Percentiles rank a stretch among this genome's conserved stretches.
phyloP scores from a whole-genome alignment of 805 yeast genomes.

The Metschnikowia lachancei region DNA sequence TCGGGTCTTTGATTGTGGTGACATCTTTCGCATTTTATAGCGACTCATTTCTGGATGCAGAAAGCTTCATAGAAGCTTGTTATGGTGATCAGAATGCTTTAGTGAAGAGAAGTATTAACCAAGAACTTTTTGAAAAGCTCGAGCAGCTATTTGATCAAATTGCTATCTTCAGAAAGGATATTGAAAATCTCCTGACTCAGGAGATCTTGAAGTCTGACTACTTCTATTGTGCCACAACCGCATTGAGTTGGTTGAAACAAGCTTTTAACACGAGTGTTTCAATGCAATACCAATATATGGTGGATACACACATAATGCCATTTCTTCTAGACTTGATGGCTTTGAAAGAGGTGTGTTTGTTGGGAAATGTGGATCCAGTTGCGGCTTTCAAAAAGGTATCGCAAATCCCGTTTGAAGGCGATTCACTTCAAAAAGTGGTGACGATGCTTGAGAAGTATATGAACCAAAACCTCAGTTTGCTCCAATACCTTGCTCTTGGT shows the following conservation, averaged over 20 bases:
- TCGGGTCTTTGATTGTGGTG: constrained; percentile 58
- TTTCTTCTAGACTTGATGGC: constrained; percentile 60
- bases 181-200: constrained; percentile 45
- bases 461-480: constrained; percentile 27
- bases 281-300: constrained; percentile 49
- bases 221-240: constrained; percentile 62
- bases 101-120: constrained; percentile 17
- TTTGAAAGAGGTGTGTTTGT: constrained; percentile 77
- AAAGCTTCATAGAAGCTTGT: constrained; percentile 40
- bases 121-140: constrained; percentile 38
- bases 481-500: constrained; percentile 64
- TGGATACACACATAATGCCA: constrained; percentile 57
- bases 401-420: constrained; percentile 32
- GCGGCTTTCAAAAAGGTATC: constrained; percentile 44
- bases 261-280: constrained; percentile 55
- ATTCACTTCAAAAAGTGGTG: constrained; percentile 27
- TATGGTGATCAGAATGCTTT: constrained; percentile 8
- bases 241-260: constrained; percentile 56
- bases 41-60: constrained; percentile 40
- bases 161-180: constrained; percentile 40
- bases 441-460: constrained; percentile 42
- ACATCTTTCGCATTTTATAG: constrained; percentile 42
- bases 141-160: constrained; percentile 23
- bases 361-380: constrained; percentile 59
- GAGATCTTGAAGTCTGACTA: constrained; percentile 58